Conservation (phyloP, 129 eudicot species). For the Escallonia herrerae region DNA sequence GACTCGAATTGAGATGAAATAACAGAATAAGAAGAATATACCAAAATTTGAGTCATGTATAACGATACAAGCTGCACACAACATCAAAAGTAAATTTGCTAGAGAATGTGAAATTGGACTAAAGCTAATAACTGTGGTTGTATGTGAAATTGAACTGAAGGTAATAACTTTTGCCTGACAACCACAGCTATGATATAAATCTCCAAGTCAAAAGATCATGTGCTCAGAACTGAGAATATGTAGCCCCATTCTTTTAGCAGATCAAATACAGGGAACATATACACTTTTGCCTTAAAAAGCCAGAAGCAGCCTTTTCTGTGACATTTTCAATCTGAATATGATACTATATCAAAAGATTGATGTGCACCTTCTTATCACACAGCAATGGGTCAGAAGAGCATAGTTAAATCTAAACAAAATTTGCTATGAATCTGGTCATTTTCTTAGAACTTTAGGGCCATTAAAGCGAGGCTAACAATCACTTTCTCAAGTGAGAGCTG, state of each 20-base stretch:
- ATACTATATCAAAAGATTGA: no score
- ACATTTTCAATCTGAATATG: neutral
- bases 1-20: slow-evolving; percentile 8
- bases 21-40: neutral
- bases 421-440: no score
- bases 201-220: neutral
- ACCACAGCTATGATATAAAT: neutral
- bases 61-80: neutral
- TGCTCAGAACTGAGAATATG: neutral
- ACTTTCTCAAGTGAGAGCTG: neutral
- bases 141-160: no score
- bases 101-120: no score
- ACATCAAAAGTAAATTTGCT: neutral
- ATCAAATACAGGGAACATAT: no score
- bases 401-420: no score
- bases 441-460: neutral
- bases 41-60: neutral
- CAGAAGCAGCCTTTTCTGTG: neutral
- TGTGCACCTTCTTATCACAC: no score
- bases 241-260: no score
- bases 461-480: neutral
- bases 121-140: neutral
- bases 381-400: no score
- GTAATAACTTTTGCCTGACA: neutral
- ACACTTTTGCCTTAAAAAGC: neutral